phyloP scores from a whole-genome alignment of 768 basidiomycete genomes.

The Phaffia australis region DNA sequence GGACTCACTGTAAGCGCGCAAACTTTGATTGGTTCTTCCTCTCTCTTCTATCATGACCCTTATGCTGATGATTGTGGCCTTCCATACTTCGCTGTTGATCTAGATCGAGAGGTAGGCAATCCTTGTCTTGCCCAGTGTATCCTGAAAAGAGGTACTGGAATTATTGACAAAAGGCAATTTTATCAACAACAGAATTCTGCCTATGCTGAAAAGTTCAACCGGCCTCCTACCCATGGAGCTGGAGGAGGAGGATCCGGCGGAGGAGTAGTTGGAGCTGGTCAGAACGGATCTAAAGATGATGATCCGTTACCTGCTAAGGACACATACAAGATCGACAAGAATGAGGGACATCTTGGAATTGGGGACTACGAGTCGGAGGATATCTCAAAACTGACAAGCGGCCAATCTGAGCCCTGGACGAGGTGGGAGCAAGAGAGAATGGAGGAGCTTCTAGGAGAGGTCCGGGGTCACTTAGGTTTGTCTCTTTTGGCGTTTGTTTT shows the following conservation, averaged over 20 bases:
- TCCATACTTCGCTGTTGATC: no score
- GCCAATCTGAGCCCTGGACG: constrained; percentile 59
- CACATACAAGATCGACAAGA: constrained; percentile 21
- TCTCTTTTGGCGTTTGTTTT: constrained; percentile 7
- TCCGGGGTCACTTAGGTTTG: constrained; percentile 79
- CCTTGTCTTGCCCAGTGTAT: no score
- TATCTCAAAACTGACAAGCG: constrained; percentile 32
- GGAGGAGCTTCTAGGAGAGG: constrained; percentile 64
- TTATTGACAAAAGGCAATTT: not conserved
- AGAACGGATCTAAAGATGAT: not conserved
- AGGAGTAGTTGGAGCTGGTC: constrained; percentile 33
- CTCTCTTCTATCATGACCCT: not conserved
- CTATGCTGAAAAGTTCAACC: constrained; percentile 39
- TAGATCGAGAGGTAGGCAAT: no score
- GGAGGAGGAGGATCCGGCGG: constrained; percentile 40
- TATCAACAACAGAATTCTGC: constrained; percentile 22
- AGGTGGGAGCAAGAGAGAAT: constrained; percentile 78
- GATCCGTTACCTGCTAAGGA: constrained; percentile 10
- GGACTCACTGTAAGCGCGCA: constrained; percentile 58
- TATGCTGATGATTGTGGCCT: no score
- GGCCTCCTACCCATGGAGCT: constrained; percentile 31
- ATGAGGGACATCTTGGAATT: constrained; percentile 20
- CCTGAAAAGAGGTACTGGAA: no score
- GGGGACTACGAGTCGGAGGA: constrained; percentile 1
- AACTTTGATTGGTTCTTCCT: not conserved